Conservation (phyloP, 2,329 filamentous ascomycete genomes). For the Fusarium robinianum region DNA sequence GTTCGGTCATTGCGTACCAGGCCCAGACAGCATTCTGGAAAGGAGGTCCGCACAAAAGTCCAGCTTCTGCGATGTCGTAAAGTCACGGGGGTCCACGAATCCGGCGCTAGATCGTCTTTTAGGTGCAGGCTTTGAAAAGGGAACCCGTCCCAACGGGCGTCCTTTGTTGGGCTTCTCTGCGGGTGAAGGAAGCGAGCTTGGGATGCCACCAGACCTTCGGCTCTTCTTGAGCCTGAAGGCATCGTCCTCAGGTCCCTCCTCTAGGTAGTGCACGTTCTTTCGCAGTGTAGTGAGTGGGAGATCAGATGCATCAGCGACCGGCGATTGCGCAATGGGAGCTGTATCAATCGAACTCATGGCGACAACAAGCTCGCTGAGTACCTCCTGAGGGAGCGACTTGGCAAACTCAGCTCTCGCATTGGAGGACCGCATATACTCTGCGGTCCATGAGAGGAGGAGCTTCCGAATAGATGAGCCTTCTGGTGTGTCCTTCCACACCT, state of each 20-base stretch:
- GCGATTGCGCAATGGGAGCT: slow-evolving; percentile 39
- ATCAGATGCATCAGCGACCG: slow-evolving; percentile 21
- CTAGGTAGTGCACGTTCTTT: slow-evolving; percentile 57
- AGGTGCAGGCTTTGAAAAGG: slow-evolving; percentile 41
- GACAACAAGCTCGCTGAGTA: slow-evolving; percentile 65
- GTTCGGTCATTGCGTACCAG: slow-evolving; percentile 50
- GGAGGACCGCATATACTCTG: slow-evolving; percentile 65
- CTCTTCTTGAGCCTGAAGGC: slow-evolving; percentile 45
- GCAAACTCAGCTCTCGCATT: slow-evolving; percentile 61
- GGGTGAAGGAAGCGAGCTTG: slow-evolving; percentile 14
- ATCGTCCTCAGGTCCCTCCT: slow-evolving; percentile 49
- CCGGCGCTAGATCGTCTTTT: slow-evolving; percentile 44
- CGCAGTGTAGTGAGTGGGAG: slow-evolving; percentile 34
- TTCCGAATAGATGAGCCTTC: slow-evolving; percentile 63
- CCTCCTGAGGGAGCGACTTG: slow-evolving; percentile 63
- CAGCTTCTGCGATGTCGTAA: slow-evolving; percentile 52
- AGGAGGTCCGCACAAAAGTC: slow-evolving; percentile 63
- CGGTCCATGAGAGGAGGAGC: slow-evolving; percentile 64
- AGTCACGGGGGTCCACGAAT: slow-evolving; percentile 39
- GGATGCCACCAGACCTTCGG: slow-evolving; percentile 43
- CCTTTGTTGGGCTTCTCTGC: slow-evolving; percentile 34
- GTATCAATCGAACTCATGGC: slow-evolving; percentile 62
- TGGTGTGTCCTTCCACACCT: slow-evolving; percentile 65
- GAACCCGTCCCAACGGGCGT: slow-evolving; percentile 37
- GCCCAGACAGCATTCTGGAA: slow-evolving; percentile 64